A percentile compares a stretch with the other conserved stretches of the same genome.
phyloP scores from a whole-genome alignment of 495 filamentous ascomycete genomes.

The Annulohypoxylon nitens region DNA sequence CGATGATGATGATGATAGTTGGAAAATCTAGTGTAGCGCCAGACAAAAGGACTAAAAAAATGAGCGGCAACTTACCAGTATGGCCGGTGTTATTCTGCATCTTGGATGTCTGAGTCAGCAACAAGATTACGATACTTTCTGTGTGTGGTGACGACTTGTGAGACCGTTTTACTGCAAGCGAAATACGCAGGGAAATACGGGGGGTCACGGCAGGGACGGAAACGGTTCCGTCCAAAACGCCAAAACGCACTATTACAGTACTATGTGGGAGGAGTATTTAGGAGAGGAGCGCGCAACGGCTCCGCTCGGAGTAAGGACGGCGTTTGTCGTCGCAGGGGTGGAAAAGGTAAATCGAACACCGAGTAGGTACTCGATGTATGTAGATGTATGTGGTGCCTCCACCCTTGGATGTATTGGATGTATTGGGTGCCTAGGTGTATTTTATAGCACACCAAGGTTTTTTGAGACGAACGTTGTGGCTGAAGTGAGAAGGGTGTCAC shows the following conservation, averaged over 20 bases:
- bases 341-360: slow-evolving; percentile 34
- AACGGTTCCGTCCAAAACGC: slow-evolving; percentile 46
- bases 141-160: slow-evolving; percentile 31
- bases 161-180: slow-evolving; percentile 37
- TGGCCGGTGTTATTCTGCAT: slow-evolving; percentile 42
- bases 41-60: slow-evolving; percentile 26
- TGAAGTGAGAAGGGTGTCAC: slow-evolving; percentile 21
- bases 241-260: slow-evolving; percentile 24
- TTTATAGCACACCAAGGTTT: slow-evolving; percentile 37
- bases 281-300: slow-evolving; percentile 27
- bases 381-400: slow-evolving; percentile 13
- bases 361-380: slow-evolving; percentile 5
- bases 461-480: slow-evolving; percentile 30
- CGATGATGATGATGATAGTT: slow-evolving; percentile 36
- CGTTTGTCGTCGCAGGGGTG: slow-evolving; percentile 43
- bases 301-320: slow-evolving; percentile 48
- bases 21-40: slow-evolving; percentile 39
- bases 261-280: not conserved
- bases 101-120: slow-evolving; percentile 46
- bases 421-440: not conserved
- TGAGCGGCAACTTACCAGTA: slow-evolving; percentile 40
- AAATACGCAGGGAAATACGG: slow-evolving; percentile 20
- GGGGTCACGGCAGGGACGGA: slow-evolving; percentile 28
- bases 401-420: not conserved
- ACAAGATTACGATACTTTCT: slow-evolving; percentile 37